Percentiles rank a stretch among this genome's conserved stretches.
phyloP scores from a whole-genome alignment of 208 protist species.

The Trypanosoma mega region DNA sequence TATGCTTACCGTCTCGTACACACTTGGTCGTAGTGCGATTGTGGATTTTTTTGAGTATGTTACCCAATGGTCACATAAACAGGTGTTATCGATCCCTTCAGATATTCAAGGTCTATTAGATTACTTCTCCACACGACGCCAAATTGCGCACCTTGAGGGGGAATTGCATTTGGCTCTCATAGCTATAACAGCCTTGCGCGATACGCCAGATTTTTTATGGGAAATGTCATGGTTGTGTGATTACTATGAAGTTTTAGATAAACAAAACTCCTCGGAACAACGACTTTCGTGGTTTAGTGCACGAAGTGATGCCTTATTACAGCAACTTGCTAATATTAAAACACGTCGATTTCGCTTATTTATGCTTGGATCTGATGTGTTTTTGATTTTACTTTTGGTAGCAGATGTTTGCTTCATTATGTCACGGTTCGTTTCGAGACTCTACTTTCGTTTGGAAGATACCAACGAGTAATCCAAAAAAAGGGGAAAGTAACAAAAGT shows the following conservation, averaged over 20 bases:
- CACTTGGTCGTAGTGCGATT: constrained; percentile 44
- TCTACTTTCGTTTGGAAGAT: constrained; percentile 51
- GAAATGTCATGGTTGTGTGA: constrained; percentile 67
- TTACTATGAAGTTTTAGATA: constrained; percentile 56
- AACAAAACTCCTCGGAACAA: constrained; percentile 52
- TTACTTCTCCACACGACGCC: constrained; percentile 60
- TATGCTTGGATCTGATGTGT: constrained; percentile 73
- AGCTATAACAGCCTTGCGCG: constrained; percentile 46
- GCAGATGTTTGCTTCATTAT: constrained; percentile 64
- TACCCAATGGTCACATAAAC: constrained; percentile 56
- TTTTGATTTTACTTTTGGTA: constrained; percentile 69
- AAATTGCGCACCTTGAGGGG: constrained; percentile 48
- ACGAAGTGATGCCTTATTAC: constrained; percentile 61
- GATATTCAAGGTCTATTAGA: constrained; percentile 59
- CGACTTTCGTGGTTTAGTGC: constrained; percentile 58
- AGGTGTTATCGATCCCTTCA: constrained; percentile 45
- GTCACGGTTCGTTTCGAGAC: constrained; percentile 38
- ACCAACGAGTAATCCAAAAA: not conserved
- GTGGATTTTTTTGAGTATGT: constrained; percentile 71
- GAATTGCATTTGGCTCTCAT: constrained; percentile 59
- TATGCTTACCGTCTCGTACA: constrained; percentile 72
- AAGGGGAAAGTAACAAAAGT: constrained; percentile 1
- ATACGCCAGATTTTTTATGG: constrained; percentile 71
- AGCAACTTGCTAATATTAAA: constrained; percentile 64
- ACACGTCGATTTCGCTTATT: constrained; percentile 59